Conservation (phyloP, 2,329 filamentous ascomycete species). For the Colletotrichum lini region DNA sequence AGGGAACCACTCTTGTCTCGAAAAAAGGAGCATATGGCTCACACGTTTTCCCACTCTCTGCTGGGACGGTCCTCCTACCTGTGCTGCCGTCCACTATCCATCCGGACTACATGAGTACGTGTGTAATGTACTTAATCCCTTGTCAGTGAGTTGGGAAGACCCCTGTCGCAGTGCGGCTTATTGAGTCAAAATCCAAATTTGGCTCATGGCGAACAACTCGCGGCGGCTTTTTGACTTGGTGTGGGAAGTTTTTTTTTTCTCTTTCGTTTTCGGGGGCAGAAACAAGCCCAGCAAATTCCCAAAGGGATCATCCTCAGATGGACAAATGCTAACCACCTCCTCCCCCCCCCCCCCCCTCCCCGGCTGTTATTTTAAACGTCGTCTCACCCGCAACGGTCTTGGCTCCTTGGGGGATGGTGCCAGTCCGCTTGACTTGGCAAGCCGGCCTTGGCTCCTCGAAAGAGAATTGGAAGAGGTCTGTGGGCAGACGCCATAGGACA, state of each 20-base stretch:
- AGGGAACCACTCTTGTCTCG: slow-evolving; percentile 37
- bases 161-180: slow-evolving; percentile 13
- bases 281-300: slow-evolving; percentile 13
- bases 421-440: slow-evolving; percentile 26
- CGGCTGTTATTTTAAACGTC: background rate
- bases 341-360: too few relatives aligned
- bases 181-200: slow-evolving; percentile 35
- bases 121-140: background rate
- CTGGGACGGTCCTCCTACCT: too few relatives aligned
- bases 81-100: too few relatives aligned
- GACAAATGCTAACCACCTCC: too few relatives aligned
- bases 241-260: background rate
- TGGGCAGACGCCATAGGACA: slow-evolving; percentile 25
- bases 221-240: background rate
- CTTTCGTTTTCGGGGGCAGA: slow-evolving; percentile 6
- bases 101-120: too few relatives aligned
- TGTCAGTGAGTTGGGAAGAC: background rate
- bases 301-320: too few relatives aligned
- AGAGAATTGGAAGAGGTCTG: background rate
- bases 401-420: slow-evolving; percentile 1
- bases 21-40: slow-evolving; percentile 35
- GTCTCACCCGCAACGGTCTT: background rate
- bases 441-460: slow-evolving; percentile 32
- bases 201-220: background rate
- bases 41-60: slow-evolving; percentile 24